Evolutionary conservation across 257 asterid genomes (phyloP).

Genomic region (Nicotiana paniculata): DNA sequence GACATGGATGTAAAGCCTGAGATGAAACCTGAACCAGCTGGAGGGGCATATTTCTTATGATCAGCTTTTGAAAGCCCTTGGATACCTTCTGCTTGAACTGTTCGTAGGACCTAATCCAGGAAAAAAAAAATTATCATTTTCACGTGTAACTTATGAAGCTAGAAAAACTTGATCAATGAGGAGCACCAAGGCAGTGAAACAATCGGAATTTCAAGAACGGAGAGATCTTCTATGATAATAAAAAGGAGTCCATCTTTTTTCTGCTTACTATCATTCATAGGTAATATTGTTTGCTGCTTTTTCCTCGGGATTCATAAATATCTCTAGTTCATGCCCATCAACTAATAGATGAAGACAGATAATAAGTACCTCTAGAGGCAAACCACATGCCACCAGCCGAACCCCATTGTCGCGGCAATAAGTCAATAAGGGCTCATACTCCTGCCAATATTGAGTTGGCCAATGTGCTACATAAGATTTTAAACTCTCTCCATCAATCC

Average conservation of each 20-base stretch:
- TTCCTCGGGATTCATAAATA: not conserved
- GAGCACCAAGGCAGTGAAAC: not conserved
- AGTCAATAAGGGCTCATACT: constrained; percentile 70
- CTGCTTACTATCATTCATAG: not conserved
- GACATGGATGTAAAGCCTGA: constrained; percentile 83
- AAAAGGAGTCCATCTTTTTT: not conserved
- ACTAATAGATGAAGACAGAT: not conserved
- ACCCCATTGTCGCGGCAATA: constrained; percentile 76
- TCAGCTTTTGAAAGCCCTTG: constrained; percentile 65
- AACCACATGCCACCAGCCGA: constrained; percentile 78
- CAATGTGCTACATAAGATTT: constrained; percentile 68
- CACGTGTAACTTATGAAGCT: not conserved
- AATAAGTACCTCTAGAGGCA: constrained; percentile 67
- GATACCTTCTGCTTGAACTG: constrained; percentile 90
- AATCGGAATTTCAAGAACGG: not conserved
- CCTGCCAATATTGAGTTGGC: constrained; percentile 83
- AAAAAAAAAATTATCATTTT: constrained; percentile 2
- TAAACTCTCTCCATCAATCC: constrained; percentile 67
- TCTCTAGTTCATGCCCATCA: not conserved
- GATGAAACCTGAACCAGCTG: constrained; percentile 96
- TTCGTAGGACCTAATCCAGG: constrained; percentile 52
- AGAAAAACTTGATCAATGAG: not conserved
- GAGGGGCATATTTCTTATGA: constrained; percentile 71
- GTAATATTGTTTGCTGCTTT: not conserved
- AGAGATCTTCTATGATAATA: not conserved